phyloP scores from a whole-genome alignment of 129 eudicot genomes.

The Centella asiatica region DNA sequence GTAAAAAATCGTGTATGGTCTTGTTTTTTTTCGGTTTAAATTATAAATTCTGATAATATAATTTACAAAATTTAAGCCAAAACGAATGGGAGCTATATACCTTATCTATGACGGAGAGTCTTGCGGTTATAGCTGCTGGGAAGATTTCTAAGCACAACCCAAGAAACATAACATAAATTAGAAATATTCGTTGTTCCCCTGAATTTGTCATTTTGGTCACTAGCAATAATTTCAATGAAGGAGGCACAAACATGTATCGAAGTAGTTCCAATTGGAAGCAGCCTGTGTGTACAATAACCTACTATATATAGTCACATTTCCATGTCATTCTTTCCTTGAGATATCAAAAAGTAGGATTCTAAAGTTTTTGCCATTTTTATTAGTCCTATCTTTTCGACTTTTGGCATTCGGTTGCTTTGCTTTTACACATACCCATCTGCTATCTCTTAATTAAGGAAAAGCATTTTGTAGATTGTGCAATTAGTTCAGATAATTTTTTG shows the following conservation, averaged over 20 bases:
- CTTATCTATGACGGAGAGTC: conserved; percentile 19
- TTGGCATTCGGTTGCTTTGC: conserved; percentile 10
- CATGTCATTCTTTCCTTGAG: conserved; percentile 40
- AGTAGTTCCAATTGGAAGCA: neutral
- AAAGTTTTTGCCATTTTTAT: neutral
- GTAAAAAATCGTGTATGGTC: neutral
- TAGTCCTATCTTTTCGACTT: too few relatives aligned
- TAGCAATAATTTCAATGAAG: neutral
- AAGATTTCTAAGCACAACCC: conserved; percentile 5
- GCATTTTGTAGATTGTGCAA: conserved; percentile 3
- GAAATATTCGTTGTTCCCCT: conserved; percentile 6
- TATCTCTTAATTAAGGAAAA: conserved; percentile 7
- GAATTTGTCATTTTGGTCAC: conserved; percentile 15
- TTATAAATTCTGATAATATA: too few relatives aligned
- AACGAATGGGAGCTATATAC: conserved; percentile 2
- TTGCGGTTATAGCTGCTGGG: conserved; percentile 16
- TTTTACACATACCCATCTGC: conserved; percentile 16
- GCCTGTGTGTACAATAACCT: too few relatives aligned
- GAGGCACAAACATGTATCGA: neutral
- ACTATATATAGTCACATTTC: conserved; percentile 13
- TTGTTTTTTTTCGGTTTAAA: neutral
- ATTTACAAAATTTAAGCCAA: too few relatives aligned
- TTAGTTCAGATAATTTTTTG: neutral
- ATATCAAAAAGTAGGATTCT: conserved; percentile 14
- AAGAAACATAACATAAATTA: conserved; percentile 7